Evolutionary conservation across 768 basidiomycete genomes (phyloP).

Genomic region (Artomyces pyxidatus): DNA sequence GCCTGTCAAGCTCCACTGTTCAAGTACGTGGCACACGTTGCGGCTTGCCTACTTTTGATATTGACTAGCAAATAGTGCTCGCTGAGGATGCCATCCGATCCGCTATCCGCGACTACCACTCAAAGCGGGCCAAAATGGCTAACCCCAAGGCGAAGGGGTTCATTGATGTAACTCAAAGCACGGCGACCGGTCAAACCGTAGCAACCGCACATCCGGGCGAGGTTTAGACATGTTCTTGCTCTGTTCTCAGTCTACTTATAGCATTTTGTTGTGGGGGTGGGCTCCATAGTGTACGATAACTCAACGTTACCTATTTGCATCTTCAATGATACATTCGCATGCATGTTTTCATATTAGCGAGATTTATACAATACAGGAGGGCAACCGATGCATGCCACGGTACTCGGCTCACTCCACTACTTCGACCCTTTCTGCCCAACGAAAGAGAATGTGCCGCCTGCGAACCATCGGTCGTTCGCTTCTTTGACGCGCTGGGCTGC

Average conservation of each 20-base stretch:
- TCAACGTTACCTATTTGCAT: not conserved
- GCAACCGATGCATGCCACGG: not conserved
- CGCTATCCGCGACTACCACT: conserved; percentile 92
- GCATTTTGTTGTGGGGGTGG: not conserved
- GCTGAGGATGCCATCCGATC: conserved; percentile 99
- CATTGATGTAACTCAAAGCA: conserved; percentile 61
- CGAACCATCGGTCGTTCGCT: conserved; percentile 97
- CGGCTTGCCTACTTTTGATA: conserved; percentile 12
- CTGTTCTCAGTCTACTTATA: not conserved
- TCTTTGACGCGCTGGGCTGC: conserved; percentile 85
- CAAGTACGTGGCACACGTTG: conserved; percentile 47
- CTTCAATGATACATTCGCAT: not conserved
- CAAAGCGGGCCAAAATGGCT: conserved; percentile 56
- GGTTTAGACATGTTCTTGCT: conserved; percentile 15
- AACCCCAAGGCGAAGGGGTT: conserved; percentile 52
- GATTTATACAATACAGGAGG: not conserved
- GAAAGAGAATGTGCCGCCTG: conserved; percentile 76
- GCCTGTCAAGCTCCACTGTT: conserved; percentile 93
- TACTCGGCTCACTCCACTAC: conserved; percentile 1
- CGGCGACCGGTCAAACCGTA: conserved; percentile 43
- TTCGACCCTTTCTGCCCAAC: conserved; percentile 46
- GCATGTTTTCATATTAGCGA: too few relatives aligned
- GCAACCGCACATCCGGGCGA: conserved; percentile 42
- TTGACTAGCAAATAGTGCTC: too few relatives aligned
- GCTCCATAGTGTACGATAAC: not conserved